Percentiles rank a stretch among this genome's conserved stretches.
Evolutionary conservation across 257 asterid species (phyloP).

Genomic region (Echites panduratus): DNA sequence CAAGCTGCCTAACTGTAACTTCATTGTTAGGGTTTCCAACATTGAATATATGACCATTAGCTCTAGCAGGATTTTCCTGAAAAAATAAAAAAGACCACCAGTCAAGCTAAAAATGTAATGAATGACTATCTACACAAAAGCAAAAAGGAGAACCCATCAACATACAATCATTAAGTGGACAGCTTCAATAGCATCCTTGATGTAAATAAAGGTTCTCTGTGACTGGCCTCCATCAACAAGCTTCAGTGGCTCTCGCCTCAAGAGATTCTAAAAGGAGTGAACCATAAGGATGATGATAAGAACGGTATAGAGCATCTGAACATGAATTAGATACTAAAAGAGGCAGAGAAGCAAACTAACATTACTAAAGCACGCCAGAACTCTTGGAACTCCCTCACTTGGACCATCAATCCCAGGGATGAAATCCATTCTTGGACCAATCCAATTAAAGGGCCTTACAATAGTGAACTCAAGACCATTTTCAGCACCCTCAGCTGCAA

Average conservation of each 20-base stretch:
- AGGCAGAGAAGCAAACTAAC: conserved; percentile 36
- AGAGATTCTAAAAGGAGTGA: conserved; percentile 50
- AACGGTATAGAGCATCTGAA: conserved; percentile 18
- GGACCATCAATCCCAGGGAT: conserved; percentile 98
- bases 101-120: conserved; percentile 13
- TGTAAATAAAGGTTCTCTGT: conserved; percentile 85
- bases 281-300: conserved; percentile 13
- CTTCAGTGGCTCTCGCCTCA: conserved; percentile 84
- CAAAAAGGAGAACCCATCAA: conserved; percentile 14
- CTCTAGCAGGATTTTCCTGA: conserved; percentile 92
- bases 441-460: conserved; percentile 98
- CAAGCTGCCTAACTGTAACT: conserved; percentile 93
- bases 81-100: conserved; percentile 7
- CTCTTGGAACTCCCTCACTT: conserved; percentile 96
- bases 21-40: conserved; percentile 96
- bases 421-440: conserved; percentile 98
- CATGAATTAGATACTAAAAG: conserved; percentile 5
- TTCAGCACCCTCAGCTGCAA: conserved; percentile 98
- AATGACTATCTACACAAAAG: background rate
- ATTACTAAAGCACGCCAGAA: conserved; percentile 92
- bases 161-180: conserved; percentile 88
- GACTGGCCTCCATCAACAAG: conserved; percentile 96
- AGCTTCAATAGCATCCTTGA: conserved; percentile 94
- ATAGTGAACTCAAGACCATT: conserved; percentile 89
- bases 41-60: conserved; percentile 84